Base-by-base conservation (phyloP, 164 flowering plant species). In the Sextonia rubra region DNA sequence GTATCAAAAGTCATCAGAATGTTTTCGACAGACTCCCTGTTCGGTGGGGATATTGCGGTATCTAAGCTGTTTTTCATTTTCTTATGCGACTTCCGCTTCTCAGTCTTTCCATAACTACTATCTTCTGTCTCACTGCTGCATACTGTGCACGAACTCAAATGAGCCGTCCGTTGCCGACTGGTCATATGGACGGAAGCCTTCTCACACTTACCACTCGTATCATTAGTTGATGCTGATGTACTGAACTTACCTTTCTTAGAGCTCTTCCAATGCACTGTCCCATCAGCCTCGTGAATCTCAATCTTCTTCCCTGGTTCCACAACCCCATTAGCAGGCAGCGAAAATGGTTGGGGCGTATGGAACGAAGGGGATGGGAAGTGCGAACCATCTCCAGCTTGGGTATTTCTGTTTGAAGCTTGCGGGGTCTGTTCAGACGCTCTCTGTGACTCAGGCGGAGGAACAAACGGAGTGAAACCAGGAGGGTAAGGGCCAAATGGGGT, bases 401-500 rank as follows among this genome's bases (percentile, higher is more conserved):
- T 27, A 1, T 61, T 58, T 47, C 74, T 70, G 56, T 68, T 44
- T 3, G 72, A 69, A 18, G 77, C 75, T 11, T 71, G 82, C 20
- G 79, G 69, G 58, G 63, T 69, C 30, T 73, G 79, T 15, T 85
- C 77, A 58, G 81, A 60, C 9, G 71, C 70, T 47, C 47, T 68
- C 55, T 80, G 83, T 29, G 81, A 60, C 1, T 75, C 81, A n/a
- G 81, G 68, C 14, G 85, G 76, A 30, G 68, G 61, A n/a, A 71
- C 18, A 26, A 22, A n/a, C 0, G 97, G 93, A 79, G 82, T 86
- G 77, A 85, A 86, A 2, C 44, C 52, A 8, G 91, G 87, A 47
- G 90, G 23, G 56, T 78, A 69, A 12, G 94, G 93, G 47, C 90
- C 88, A 64, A 80, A 69, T 1, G 93, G 93, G 1, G 89, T 71